phyloP scores from a whole-genome alignment of 1,284 basidiomycete genomes.

The Rhodotorula sp. region DNA sequence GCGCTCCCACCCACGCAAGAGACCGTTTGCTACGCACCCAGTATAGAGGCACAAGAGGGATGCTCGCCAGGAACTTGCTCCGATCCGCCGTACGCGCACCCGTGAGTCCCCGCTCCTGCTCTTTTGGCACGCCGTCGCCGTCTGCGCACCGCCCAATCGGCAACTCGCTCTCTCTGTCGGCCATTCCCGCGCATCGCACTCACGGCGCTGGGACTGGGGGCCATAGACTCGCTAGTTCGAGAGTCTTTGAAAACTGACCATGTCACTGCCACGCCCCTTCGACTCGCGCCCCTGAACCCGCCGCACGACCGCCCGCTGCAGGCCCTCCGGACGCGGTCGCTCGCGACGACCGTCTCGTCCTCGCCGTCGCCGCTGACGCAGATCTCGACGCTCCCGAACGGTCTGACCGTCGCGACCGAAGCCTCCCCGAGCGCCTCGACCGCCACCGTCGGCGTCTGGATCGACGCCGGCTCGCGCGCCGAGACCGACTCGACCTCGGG shows the following conservation, averaged over 20 bases:
- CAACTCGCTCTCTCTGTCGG: not conserved
- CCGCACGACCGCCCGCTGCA: not conserved
- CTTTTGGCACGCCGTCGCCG: not conserved
- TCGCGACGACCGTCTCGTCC: slow-evolving; percentile 65
- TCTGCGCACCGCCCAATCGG: slow-evolving; percentile 15
- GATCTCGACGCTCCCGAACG: slow-evolving; percentile 84
- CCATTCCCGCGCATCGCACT: not conserved
- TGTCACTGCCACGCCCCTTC: too few species aligned
- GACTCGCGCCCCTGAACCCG: too few species aligned
- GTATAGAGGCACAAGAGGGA: too few species aligned
- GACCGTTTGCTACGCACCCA: not conserved
- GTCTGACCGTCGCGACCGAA: slow-evolving; percentile 74
- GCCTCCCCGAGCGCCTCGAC: slow-evolving; percentile 92
- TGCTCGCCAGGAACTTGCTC: slow-evolving; percentile 28
- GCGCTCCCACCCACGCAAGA: not conserved
- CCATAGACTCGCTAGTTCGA: too few species aligned
- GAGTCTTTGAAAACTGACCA: too few species aligned
- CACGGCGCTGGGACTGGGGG: not conserved
- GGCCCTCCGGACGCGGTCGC: slow-evolving; percentile 22
- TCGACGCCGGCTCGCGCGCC: slow-evolving; percentile 94
- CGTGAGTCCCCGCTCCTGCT: slow-evolving; percentile 5
- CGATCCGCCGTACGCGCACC: slow-evolving; percentile 17
- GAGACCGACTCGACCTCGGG: slow-evolving; percentile 93
- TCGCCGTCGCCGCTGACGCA: slow-evolving; percentile 78
- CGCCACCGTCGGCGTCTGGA: slow-evolving; percentile 98